phyloP scores from a whole-genome alignment of 345 rosid genomes.

The rapeseed (Brassica napus) region Da-Ae NC_063436.1:25838001-25838500 shows the following conservation, averaged over 20 bases:
- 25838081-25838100: conserved; percentile 16
- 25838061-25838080: conserved; percentile 11
- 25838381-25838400: not conserved
- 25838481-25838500: not conserved
- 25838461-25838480: no score
- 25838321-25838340: not conserved
- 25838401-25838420: not conserved
- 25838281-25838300: not conserved
- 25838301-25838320: not conserved
- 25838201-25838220: not conserved
- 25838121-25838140: conserved; percentile 21
- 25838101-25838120: not conserved
- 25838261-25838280: no score
- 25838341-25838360: not conserved
- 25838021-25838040: conserved; percentile 13
- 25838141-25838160: not conserved
- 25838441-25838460: no score
- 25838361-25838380: not conserved
- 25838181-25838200: not conserved
- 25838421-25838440: no score
- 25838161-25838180: not conserved
- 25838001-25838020: conserved; percentile 16
- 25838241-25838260: not conserved
- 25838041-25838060: conserved; percentile 8
- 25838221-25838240: not conserved